Conservation (phyloP, 163 green algal genomes). For the Chlamydomonas reinhardtii region DNA sequence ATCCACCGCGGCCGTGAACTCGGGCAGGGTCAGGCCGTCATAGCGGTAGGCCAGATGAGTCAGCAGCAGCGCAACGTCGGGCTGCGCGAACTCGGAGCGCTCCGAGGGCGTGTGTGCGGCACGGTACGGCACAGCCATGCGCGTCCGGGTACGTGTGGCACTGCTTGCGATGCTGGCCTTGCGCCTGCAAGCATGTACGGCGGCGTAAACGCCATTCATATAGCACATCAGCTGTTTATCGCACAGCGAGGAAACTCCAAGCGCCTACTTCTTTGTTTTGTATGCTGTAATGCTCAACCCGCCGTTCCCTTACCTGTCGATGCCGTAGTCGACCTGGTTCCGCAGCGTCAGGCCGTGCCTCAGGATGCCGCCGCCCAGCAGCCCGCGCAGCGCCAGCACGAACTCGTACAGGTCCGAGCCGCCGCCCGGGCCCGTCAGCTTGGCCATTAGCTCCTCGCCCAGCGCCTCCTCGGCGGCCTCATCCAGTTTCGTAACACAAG, state of each 20-base stretch:
- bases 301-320: slow-evolving; percentile 61
- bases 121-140: slow-evolving; percentile 69
- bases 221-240: slow-evolving; percentile 53
- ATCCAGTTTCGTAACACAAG: neutral
- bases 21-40: slow-evolving; percentile 45
- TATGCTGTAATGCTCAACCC: no score
- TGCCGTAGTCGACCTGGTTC: slow-evolving; percentile 63
- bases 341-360: slow-evolving; percentile 63
- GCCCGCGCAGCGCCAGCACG: slow-evolving; percentile 66
- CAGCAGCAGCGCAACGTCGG: slow-evolving; percentile 64
- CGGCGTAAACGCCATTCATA: no score
- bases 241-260: no score
- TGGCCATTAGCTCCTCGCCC: neutral
- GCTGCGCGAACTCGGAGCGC: slow-evolving; percentile 70
- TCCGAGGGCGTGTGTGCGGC: slow-evolving; percentile 61
- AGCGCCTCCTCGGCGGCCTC: neutral
- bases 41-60: slow-evolving; percentile 67
- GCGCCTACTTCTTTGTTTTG: no score
- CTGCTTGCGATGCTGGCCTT: neutral
- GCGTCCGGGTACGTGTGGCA: slow-evolving; percentile 37
- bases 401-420: slow-evolving; percentile 29
- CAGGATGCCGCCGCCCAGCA: slow-evolving; percentile 64
- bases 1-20: slow-evolving; percentile 44
- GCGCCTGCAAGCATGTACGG: neutral
- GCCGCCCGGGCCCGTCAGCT: neutral